These are phyloP conservation scores for Pseudogymnoascus sp. DNA, from an alignment of 2,329 filamentous ascomycete genomes.

Conservation along the genomic window DNA sequence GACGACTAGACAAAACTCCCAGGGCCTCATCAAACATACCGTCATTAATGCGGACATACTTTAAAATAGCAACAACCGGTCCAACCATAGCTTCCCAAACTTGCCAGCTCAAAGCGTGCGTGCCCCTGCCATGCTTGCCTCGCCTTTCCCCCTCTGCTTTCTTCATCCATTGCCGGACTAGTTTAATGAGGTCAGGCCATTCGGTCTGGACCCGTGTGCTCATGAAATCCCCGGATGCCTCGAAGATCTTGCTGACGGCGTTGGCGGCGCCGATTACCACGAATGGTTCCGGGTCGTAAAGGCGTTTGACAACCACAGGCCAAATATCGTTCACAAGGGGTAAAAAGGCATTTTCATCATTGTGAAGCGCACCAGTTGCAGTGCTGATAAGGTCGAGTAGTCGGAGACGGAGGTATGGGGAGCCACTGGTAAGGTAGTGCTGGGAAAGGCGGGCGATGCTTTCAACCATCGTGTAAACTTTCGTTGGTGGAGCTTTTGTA, in stretches of 20 bases:
- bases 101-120: slow-evolving; percentile 53
- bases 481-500: slow-evolving; percentile 58
- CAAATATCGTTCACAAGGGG: slow-evolving; percentile 86
- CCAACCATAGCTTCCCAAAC: slow-evolving; percentile 55
- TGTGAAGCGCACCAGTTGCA: slow-evolving; percentile 62
- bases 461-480: slow-evolving; percentile 72
- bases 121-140: slow-evolving; percentile 37
- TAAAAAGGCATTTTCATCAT: slow-evolving; percentile 74
- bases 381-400: slow-evolving; percentile 70
- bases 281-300: slow-evolving; percentile 59
- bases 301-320: slow-evolving; percentile 66
- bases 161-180: slow-evolving; percentile 37
- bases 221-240: slow-evolving; percentile 73
- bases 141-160: slow-evolving; percentile 33
- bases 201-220: slow-evolving; percentile 64
- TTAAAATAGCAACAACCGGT: slow-evolving; percentile 53
- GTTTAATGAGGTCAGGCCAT: slow-evolving; percentile 51
- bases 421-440: slow-evolving; percentile 81
- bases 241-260: slow-evolving; percentile 61
- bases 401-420: slow-evolving; percentile 67
- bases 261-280: slow-evolving; percentile 63
- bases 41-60: slow-evolving; percentile 56
- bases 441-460: slow-evolving; percentile 79
- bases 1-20: slow-evolving; percentile 46
- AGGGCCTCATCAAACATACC: slow-evolving; percentile 65